Base-by-base conservation (phyloP, 805 yeast species). In the Yarrowia divulgata region DNA sequence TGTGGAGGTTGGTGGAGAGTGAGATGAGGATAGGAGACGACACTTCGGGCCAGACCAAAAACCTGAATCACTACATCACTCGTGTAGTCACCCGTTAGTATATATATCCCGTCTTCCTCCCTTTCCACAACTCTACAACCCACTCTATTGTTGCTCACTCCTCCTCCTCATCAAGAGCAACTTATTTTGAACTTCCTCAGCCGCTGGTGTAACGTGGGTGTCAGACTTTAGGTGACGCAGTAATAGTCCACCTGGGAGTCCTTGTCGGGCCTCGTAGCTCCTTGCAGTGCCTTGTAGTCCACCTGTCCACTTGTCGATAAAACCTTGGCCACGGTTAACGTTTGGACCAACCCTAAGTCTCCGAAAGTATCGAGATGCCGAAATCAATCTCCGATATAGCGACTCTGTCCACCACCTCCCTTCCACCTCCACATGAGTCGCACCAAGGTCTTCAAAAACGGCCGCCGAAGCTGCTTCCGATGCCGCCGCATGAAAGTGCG, bases 361-460 rank as follows among this genome's bases (percentile, higher is more conserved):
- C 60, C 60, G 60, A 54, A 54, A 54, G 60, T 23, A 39, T 54
- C 60, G 45, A 37, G 34, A 54, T 54, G 45, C 60, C 60, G 60
- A 54, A 39, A 57, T 40, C 49, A 57, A 57, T 57, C 64, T 57
- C 64, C 64, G 64, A 49, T 32, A 32, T 23, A 23, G 29, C 29
- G 29, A 23, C 29, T 23, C 29, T 23, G 29, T 23, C 29, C 29
- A 23, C 29, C 29, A 23, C 29, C 29, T 23, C 45, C 32, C 34
- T 23, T 45, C 8, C 45, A n/a, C 35, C 5, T 19, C 45, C 14
- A 40, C 52, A 60, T 60, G 66, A 43, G 52, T 42, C 66, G 66
- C 52, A 49, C 68, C 48, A 63, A 63, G 48, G 68, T 63, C 40
- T 63, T 63, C 68, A 63, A 63, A 29, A 63, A 63, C 48, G 68